phyloP scores from a whole-genome alignment of 371 early-diverging fungal species.

The Capniomyces stellatus region DNA sequence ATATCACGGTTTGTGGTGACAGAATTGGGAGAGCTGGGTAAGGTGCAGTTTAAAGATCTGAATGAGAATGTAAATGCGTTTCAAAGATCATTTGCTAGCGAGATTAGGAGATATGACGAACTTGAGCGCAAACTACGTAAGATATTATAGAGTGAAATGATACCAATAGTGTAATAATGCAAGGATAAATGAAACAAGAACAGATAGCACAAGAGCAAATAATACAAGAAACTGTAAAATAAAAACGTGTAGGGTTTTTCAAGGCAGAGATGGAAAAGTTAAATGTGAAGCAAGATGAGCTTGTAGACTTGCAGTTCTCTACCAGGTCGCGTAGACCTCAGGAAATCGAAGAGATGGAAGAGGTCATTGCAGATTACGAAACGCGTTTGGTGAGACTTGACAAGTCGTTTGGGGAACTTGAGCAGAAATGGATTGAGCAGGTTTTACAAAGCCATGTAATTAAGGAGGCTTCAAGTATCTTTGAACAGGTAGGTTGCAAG shows the following conservation, averaged over 20 bases:
- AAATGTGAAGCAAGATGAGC: slow-evolving; percentile 43
- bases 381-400: slow-evolving; percentile 70
- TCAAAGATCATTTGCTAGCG: slow-evolving; percentile 86
- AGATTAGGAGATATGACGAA: slow-evolving; percentile 82
- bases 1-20: slow-evolving; percentile 82
- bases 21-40: slow-evolving; percentile 87
- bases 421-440: slow-evolving; percentile 43
- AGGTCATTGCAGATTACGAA: slow-evolving; percentile 61
- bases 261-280: slow-evolving; percentile 59
- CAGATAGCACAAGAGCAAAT: too few relatives aligned
- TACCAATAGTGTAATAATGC: too few relatives aligned
- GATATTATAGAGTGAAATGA: too few relatives aligned
- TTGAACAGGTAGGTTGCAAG: slow-evolving; percentile 36
- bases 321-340: slow-evolving; percentile 64
- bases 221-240: too few relatives aligned
- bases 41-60: slow-evolving; percentile 87
- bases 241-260: slow-evolving; percentile 59
- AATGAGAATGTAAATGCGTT: slow-evolving; percentile 90
- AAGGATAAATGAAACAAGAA: too few relatives aligned
- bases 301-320: slow-evolving; percentile 30
- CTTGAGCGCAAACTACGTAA: slow-evolving; percentile 81
- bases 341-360: slow-evolving; percentile 88
- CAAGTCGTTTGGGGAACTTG: slow-evolving; percentile 59
- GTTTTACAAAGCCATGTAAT: slow-evolving; percentile 81
- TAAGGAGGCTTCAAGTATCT: slow-evolving; percentile 66